Evolutionary conservation across 352 stramenopile genomes (phyloP).

Genomic region (Phytophthora aleatoria): DNA sequence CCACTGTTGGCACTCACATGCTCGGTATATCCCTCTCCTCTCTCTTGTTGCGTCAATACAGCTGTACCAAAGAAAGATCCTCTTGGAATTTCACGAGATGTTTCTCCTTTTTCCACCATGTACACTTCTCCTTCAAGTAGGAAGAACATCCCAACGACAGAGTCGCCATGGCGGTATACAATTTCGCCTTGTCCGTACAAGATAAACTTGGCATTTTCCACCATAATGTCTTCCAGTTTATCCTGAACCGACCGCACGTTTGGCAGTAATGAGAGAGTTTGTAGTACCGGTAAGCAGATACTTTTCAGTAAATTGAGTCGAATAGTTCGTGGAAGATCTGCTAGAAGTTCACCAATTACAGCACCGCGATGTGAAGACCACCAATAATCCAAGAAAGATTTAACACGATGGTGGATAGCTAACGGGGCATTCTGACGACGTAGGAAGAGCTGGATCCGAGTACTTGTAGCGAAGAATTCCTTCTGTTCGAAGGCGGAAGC

Average conservation of each 20-base stretch:
- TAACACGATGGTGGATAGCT: constrained; percentile 55
- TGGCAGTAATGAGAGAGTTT: constrained; percentile 47
- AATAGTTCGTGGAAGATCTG: constrained; percentile 55
- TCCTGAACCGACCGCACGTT: constrained; percentile 36
- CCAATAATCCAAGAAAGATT: constrained; percentile 74
- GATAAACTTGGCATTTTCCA: constrained; percentile 57
- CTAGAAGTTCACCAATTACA: constrained; percentile 47
- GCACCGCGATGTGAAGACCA: constrained; percentile 66
- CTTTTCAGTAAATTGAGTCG: constrained; percentile 50
- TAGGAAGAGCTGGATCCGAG: constrained; percentile 60
- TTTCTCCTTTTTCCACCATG: constrained; percentile 33
- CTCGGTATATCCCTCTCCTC: constrained; percentile 53
- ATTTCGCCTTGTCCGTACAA: constrained; percentile 65
- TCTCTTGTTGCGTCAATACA: constrained; percentile 45
- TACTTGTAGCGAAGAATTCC: constrained; percentile 55
- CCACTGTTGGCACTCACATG: constrained; percentile 58
- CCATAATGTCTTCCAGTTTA: constrained; percentile 49
- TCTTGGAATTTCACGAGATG: constrained; percentile 32
- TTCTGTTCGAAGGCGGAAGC: constrained; percentile 63
- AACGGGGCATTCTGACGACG: constrained; percentile 52
- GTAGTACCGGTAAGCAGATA: constrained; percentile 51
- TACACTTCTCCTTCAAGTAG: constrained; percentile 59
- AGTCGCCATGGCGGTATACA: constrained; percentile 60
- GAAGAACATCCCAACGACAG: constrained; percentile 62
- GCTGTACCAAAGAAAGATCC: constrained; percentile 60